phyloP scores from a whole-genome alignment of 1,139 yeast species.

The Hansenula lynferdii region DNA sequence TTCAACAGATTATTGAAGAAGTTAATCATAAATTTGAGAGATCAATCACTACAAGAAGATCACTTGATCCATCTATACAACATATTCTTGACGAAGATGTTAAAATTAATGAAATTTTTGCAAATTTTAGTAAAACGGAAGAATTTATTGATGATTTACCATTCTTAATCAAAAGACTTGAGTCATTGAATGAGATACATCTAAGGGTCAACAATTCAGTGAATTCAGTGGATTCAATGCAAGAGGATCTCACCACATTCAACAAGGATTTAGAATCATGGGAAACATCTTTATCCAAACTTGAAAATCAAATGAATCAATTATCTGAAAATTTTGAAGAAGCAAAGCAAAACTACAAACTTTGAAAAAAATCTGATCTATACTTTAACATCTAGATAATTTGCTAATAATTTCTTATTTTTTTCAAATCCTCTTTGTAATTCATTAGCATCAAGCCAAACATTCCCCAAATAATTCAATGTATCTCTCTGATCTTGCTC shows the following conservation, averaged over 20 bases:
- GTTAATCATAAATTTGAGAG: conserved; percentile 29
- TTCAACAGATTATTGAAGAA: conserved; percentile 34
- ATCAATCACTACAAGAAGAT: conserved; percentile 21
- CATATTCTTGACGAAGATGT: conserved; percentile 13
- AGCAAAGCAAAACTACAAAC: not conserved
- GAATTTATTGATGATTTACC: conserved; percentile 35
- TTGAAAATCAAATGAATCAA: conserved; percentile 32
- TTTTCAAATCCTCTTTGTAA: not conserved
- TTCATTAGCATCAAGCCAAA: conserved; percentile 14
- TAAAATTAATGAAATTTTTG: conserved; percentile 36
- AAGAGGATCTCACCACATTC: conserved; percentile 31
- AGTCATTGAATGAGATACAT: conserved; percentile 41
- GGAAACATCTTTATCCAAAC: conserved; percentile 33
- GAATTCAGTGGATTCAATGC: conserved; percentile 43
- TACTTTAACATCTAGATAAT: not conserved
- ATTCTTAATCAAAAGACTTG: conserved; percentile 36
- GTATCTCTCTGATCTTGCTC: conserved; percentile 6
- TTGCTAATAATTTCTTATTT: not conserved
- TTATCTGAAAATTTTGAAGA: not conserved
- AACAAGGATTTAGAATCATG: conserved; percentile 34
- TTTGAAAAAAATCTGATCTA: not conserved
- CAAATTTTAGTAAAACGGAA: conserved; percentile 34
- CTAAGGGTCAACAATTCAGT: conserved; percentile 49
- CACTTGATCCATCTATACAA: conserved; percentile 7
- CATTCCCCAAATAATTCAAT: conserved; percentile 13